Base-by-base conservation (phyloP, 495 filamentous ascomycete species). In the Parmelia sp. region DNA sequence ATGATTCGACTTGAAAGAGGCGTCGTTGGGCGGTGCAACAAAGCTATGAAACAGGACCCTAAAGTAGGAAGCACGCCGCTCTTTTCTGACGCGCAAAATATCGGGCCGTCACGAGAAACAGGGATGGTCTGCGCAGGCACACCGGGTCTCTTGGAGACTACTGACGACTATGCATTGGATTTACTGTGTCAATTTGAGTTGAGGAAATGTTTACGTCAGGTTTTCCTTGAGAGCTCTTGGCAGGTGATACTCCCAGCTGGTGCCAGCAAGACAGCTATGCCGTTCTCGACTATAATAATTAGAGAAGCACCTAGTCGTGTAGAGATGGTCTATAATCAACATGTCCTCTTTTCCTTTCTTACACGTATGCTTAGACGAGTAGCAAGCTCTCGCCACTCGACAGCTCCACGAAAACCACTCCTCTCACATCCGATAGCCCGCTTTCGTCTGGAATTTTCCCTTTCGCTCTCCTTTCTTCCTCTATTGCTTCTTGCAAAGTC, bases 401-500 rank as follows among this genome's bases (percentile, higher is more conserved):
- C 33, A 80, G 61, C 27, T 79, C 73, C 47, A 71, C 70, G 72
- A 78, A 79, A 21, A 70, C 66, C 12, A 74, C 71, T 25, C 66
- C 67, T 57, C 66, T 57, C 31, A 70, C 57, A 27, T 64, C 64
- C n/a, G 62, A 68, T 29, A 69, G 60, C 42, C 68, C 65, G 25
- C 62, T 69, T 25, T 66, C 62, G 33, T 57, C 58, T 3, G n/a
- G 21, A 31, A 64, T 59, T 21, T n/a, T 58, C 29, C 61, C 59
- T 8, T 66, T 53, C 33, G 58, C 55, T 65, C 62, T 62, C 42
- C 58, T 44, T 61, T 78, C 75, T 29, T 74, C 70, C 57, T 74
- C 72, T n/a, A 84, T 68, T 29, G 81, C 80, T 36, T 80, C 80
- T 57, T 74, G 68, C 49, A 81, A 49, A 0, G 70, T 77, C 61